Base-by-base conservation (phyloP, 2,329 filamentous ascomycete species). In the Nemania abortiva region DNA sequence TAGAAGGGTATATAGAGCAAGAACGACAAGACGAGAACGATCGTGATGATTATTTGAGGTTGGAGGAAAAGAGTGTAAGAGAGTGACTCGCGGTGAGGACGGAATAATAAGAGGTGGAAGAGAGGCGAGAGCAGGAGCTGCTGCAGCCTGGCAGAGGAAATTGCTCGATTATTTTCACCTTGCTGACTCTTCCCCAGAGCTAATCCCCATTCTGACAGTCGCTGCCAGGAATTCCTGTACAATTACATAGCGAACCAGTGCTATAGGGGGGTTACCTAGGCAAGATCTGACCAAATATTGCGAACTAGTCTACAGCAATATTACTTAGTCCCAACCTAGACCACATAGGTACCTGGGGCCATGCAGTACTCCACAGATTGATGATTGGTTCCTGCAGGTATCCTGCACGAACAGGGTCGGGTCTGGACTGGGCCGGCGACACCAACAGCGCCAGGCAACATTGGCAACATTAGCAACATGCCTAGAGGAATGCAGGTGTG, bases 1-100 rank as follows among this genome's bases (percentile, higher is more conserved):
- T 69, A 70, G 50, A 65, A 68, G 34, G 24, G 39, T 58, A 62
- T 70, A 68, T 50, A 55, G 57, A 52, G 61, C 56, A 65, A 68
- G 18, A 47, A 22, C 55, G 52, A 24, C 20, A 15, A 58, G 52
- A 61, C 34, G 47, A 37, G 27, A 68, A 70, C 65, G 68, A 70
- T 49, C 42, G 68, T 68, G 68, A 62, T 47, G 18, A 31, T n/a
- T 52, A 20, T n/a, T 54, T 24, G 57, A 64, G n/a, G 50, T 60
- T 55, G 5, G 22, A 39, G 52, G 57, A 50, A 37, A n/a, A 49
- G 31, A 67, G 18, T 11, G 15, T 34, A 56, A 13, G 42, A 54
- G 34, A 24, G 22, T 9, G 39, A 22, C 50, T 52, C 42, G 18
- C 4, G 54, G 6, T 13, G 34, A 62, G 45, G 31, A 34, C 4